phyloP scores from a whole-genome alignment of 1,139 yeast genomes.

The Saccharomyces pastorianus region DNA sequence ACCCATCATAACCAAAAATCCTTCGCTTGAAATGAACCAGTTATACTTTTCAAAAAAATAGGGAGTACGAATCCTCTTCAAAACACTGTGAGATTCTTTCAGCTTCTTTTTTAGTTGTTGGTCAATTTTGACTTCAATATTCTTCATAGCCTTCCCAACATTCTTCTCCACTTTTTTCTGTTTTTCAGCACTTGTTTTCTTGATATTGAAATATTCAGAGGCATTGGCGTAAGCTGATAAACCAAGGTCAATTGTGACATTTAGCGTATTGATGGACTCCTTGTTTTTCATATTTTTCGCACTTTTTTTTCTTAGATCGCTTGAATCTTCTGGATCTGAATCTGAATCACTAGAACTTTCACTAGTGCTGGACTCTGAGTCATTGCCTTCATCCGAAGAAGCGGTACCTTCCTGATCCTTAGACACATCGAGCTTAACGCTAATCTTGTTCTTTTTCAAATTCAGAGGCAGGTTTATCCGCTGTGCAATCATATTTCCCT shows the following conservation, averaged over 20 bases:
- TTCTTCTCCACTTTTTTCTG: constrained; percentile 75
- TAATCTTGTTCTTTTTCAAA: constrained; percentile 60
- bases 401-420: constrained; percentile 4
- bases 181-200: constrained; percentile 68
- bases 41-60: constrained; percentile 89
- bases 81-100: constrained; percentile 54
- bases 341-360: constrained; percentile 12
- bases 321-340: constrained; percentile 6
- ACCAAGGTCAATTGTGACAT: constrained; percentile 59
- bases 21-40: constrained; percentile 90
- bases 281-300: constrained; percentile 12
- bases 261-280: constrained; percentile 29
- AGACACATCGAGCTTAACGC: constrained; percentile 39
- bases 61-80: constrained; percentile 61
- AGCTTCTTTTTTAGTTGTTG: constrained; percentile 62
- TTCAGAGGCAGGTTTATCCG: constrained; percentile 62
- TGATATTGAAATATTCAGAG: constrained; percentile 71
- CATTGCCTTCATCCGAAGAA: constrained; percentile 6
- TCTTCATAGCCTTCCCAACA: constrained; percentile 70
- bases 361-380: not conserved
- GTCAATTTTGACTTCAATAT: constrained; percentile 72
- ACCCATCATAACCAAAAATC: constrained; percentile 80
- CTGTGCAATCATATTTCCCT: constrained; percentile 58
- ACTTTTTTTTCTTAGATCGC: constrained; percentile 11
- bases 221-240: constrained; percentile 88